Conservation (phyloP, 2,329 filamentous ascomycete species). For the Epichloe uncinata region DNA sequence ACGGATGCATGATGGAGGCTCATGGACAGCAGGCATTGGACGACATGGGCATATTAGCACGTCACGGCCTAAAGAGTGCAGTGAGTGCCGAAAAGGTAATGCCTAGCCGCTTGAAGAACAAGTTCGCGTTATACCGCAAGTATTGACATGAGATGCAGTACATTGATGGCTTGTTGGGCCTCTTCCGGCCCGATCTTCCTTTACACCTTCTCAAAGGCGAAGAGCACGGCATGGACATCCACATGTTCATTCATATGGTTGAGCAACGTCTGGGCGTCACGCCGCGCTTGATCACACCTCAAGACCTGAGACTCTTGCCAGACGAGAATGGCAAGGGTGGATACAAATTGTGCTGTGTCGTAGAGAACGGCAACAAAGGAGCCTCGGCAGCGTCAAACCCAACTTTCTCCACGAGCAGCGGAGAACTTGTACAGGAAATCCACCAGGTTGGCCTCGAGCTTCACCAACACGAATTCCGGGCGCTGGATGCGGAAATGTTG, state of each 20-base stretch:
- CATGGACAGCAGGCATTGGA: slow-evolving; percentile 19
- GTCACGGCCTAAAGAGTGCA: slow-evolving; percentile 11
- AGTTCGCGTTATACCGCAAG: not conserved
- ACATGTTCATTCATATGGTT: slow-evolving; percentile 22
- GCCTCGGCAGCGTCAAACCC: not conserved
- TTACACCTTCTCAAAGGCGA: slow-evolving; percentile 25
- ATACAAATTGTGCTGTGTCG: slow-evolving; percentile 18
- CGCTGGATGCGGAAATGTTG: slow-evolving; percentile 17
- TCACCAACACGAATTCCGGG: slow-evolving; percentile 23
- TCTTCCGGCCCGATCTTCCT: slow-evolving; percentile 17
- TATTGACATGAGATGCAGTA: slow-evolving; percentile 13
- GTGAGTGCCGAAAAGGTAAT: slow-evolving; percentile 9
- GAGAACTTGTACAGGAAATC: slow-evolving; percentile 20
- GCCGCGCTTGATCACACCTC: slow-evolving; percentile 21
- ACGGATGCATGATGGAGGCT: slow-evolving; percentile 19
- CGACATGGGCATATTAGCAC: slow-evolving; percentile 4
- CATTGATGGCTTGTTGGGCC: slow-evolving; percentile 15
- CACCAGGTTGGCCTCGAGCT: slow-evolving; percentile 26
- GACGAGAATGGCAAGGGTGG: slow-evolving; percentile 12
- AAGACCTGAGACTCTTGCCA: slow-evolving; percentile 20
- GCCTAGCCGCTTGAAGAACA: not conserved
- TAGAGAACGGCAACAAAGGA: slow-evolving; percentile 1
- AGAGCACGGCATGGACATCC: slow-evolving; percentile 25
- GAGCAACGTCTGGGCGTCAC: slow-evolving; percentile 15
- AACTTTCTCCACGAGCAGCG: slow-evolving; percentile 8